Base-by-base conservation (phyloP, 169 alveolate species). In the Plasmodium malariae region DNA sequence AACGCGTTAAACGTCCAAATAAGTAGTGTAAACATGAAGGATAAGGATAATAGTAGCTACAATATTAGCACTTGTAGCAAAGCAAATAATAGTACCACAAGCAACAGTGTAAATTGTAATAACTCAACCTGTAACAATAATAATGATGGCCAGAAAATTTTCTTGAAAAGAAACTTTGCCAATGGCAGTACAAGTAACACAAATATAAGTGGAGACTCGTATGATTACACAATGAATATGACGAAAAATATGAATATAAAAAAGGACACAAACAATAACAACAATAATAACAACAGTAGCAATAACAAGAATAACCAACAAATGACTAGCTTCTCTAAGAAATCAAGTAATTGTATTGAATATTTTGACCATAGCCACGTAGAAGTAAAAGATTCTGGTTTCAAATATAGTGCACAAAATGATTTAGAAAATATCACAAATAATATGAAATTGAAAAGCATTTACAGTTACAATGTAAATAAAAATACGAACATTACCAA, bases 261-360 rank as follows among this genome's bases (percentile, higher is more conserved):
- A 57, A 71, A 49, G 17, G 85, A 71, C 9, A 6, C 21, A 26
- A 59, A 71, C 12, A 51, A 71, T 55, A 55, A 9, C 26, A 71
- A 49, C 12, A 11, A 40, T n/a, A 36, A 32, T 32, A 32, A 28
- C 36, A 71, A 71, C 30, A 71, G 28, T 5, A 68, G 48, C 9
- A 6, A 21, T 14, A 59, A 71, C 12, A 51, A 71, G 14, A 55
- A 9, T 14, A 71, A 49, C 12, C 2, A 40, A n/a, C 14, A n/a
- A 49, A 48, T 71, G 11, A 4, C 19, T 6, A 21, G 59, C 9
- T 34, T 9, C 9, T 3, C 17, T 24, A 71, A 49, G 2, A 30
- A 3, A 12, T 5, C 54, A 5, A 71, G 48, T 57, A 36, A 26
- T 30, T 48, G 21, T 57, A 5, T 48, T 4, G 21, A 36, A 26